These are phyloP conservation scores for Septoria linicola DNA, from an alignment of 2,329 filamentous ascomycete genomes.

Conservation along the genomic window DNA sequence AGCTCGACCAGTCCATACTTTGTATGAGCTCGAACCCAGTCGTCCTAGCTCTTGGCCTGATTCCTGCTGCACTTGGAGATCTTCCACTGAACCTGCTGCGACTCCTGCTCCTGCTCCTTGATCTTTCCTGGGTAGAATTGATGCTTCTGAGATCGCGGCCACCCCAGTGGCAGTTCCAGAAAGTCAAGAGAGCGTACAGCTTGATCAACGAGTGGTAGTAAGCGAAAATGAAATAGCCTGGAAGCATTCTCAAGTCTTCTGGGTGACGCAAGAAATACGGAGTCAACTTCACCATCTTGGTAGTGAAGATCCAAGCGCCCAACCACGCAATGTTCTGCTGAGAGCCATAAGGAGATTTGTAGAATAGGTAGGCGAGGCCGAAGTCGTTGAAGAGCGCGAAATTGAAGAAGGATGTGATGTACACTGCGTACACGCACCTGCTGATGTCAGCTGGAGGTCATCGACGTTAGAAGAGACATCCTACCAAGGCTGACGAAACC, in stretches of 20 bases:
- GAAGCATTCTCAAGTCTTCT: conserved; percentile 13
- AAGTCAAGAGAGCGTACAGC: conserved; percentile 12
- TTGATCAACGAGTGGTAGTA: conserved; percentile 18
- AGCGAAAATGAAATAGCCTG: conserved; percentile 11
- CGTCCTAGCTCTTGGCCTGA: not conserved
- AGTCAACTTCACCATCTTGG: conserved; percentile 13
- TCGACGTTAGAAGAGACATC: not conserved
- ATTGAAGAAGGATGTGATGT: conserved; percentile 12
- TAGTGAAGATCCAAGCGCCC: conserved; percentile 12
- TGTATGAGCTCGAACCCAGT: too few species aligned
- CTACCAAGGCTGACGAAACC: conserved; percentile 4
- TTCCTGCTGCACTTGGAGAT: not conserved
- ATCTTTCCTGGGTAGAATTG: not conserved
- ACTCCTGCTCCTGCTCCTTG: not conserved
- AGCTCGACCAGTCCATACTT: too few species aligned
- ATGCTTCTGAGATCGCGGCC: conserved; percentile 9
- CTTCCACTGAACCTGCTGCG: not conserved
- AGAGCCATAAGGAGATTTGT: not conserved
- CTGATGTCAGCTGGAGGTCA: not conserved
- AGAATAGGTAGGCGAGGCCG: conserved; percentile 7
- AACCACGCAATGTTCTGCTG: not conserved
- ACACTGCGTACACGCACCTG: conserved; percentile 11
- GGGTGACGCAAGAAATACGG: conserved; percentile 15
- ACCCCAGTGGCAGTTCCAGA: conserved; percentile 16
- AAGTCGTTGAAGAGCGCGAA: conserved; percentile 15